Base-by-base conservation (phyloP, 2,329 filamentous ascomycete species). In the Nannizziopsis arthrosporioides region DNA sequence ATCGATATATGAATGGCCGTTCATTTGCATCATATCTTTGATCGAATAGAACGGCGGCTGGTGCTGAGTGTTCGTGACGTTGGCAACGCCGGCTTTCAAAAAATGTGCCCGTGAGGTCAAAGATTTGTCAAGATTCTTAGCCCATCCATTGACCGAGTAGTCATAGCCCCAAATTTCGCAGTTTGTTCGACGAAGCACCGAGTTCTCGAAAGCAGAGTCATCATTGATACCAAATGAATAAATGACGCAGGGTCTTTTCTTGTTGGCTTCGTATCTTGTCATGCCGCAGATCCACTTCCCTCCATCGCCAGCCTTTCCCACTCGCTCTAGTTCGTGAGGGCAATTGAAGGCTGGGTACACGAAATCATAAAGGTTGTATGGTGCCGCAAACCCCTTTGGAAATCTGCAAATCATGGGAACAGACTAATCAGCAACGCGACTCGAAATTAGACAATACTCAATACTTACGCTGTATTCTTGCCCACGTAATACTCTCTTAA, bases 221-320 rank as follows among this genome's bases (percentile, higher is more conserved):
- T 62, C 57, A 41, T 53, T 53, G 8, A 65, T 57, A 35, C 68
- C 68, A 44, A 70, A 68, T 12, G 61, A 64, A 54, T 70, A 70
- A 50, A 69, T 61, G 47, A 65, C 49, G 44, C 60, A 62, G 9
- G 61, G 56, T 30, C 43, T 32, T 9, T 45, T 30, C 10, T 53
- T 53, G 40, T 56, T 52, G 10, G 54, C 53, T 51, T 64, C 63
- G 49, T 63, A 66, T n/a, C 58, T 53, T 5, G 59, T 61, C 62
- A 68, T 66, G 34, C 67, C 67, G 54, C 67, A 70, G 11, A 69
- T 61, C 63, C 65, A 68, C 52, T 70, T 70, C 17, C 68, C 68
- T n/a, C 68, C 67, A 35, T 69, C 66, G 27, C 67, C 67, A 4
- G 67, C 53, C 3, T 60, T 55, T 2, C 67, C 67, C 2, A 70